A percentile compares a stretch with the other conserved stretches of the same genome.
Evolutionary conservation across 1,284 basidiomycete species (phyloP).

Genomic region (Sporisorium scitamineum): DNA sequence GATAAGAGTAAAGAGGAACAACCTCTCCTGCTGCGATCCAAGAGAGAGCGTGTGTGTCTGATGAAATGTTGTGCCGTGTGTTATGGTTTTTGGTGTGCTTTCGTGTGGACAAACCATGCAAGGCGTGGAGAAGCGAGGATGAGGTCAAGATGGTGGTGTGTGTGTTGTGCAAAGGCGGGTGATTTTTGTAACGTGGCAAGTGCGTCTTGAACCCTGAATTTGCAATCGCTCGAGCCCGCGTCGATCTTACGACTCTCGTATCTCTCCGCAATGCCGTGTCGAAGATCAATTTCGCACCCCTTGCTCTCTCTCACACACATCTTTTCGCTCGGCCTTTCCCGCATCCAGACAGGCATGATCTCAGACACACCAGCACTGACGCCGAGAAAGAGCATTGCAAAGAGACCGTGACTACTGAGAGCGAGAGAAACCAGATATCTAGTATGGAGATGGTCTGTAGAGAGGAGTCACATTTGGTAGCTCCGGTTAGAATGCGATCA

Average conservation of each 20-base stretch:
- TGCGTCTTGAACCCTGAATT: conserved; percentile 10
- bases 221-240: background rate
- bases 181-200: conserved; percentile 1
- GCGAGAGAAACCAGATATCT: background rate
- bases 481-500: conserved; percentile 13
- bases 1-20: background rate
- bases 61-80: too few species aligned
- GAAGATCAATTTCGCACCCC: background rate
- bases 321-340: too few species aligned
- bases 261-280: too few species aligned
- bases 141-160: background rate
- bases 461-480: background rate
- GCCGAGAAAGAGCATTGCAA: background rate
- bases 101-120: background rate
- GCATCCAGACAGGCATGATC: background rate
- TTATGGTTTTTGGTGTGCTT: background rate
- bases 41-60: background rate
- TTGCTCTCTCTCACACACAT: background rate
- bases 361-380: background rate
- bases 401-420: background rate
- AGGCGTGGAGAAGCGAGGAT: background rate
- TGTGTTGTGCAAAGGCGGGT: background rate
- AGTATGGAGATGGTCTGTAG: background rate
- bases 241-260: background rate
- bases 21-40: background rate